phyloP scores from a whole-genome alignment of 192 early-diverging fungal species.

The Irineochytrium annulatum region DNA sequence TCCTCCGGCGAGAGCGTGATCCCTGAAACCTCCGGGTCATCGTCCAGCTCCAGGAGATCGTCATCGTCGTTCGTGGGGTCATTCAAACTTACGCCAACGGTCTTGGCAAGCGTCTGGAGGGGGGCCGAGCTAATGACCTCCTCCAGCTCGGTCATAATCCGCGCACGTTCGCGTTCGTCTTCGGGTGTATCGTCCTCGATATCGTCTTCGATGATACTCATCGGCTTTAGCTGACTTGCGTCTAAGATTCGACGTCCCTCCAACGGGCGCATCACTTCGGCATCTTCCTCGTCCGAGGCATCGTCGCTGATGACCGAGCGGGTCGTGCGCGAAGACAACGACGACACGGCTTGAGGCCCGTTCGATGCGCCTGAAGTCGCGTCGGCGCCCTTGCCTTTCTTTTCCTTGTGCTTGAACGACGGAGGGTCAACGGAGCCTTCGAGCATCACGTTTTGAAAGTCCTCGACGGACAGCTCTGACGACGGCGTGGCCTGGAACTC shows the following conservation, averaged over 20 bases:
- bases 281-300: no score
- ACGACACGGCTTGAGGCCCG: neutral
- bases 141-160: slow-evolving; percentile 2
- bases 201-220: no score
- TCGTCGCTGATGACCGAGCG: no score
- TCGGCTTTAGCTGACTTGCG: no score
- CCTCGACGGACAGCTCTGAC: slow-evolving; percentile 64
- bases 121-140: no score
- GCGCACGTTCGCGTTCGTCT: slow-evolving; percentile 25
- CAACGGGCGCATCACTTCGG: no score
- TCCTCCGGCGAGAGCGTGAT: slow-evolving; percentile 69
- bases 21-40: slow-evolving; percentile 45
- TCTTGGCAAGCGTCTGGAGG: no score
- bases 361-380: slow-evolving; percentile 24
- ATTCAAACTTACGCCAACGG: slow-evolving; percentile 16
- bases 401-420: slow-evolving; percentile 52
- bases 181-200: no score
- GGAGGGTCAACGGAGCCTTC: slow-evolving; percentile 80
- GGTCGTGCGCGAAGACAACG: no score
- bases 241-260: no score
- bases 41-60: slow-evolving; percentile 39
- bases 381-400: slow-evolving; percentile 19
- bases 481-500: slow-evolving; percentile 83
- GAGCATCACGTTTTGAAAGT: slow-evolving; percentile 84
- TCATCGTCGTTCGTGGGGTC: slow-evolving; percentile 29